These are phyloP conservation scores for Hygrophoropsis aurantiaca DNA, from an alignment of 768 basidiomycete genomes.

Conservation along the genomic window DNA sequence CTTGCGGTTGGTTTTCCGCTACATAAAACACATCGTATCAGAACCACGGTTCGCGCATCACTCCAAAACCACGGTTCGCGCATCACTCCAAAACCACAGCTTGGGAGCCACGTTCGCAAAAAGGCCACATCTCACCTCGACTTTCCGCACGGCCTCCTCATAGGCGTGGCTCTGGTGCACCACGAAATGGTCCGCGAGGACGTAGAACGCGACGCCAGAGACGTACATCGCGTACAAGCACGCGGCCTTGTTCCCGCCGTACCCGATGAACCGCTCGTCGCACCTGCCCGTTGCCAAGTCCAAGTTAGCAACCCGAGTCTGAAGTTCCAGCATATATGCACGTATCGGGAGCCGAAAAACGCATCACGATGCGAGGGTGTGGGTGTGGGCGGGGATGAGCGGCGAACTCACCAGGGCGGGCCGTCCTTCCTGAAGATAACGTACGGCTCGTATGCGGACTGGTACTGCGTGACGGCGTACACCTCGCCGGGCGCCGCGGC, in stretches of 20 bases:
- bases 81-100: not conserved
- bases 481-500: slow-evolving; percentile 59
- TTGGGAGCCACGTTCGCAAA: not conserved
- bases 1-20: slow-evolving; percentile 77
- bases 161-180: slow-evolving; percentile 86
- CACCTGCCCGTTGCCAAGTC: slow-evolving; percentile 53
- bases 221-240: slow-evolving; percentile 91
- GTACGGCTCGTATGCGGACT: slow-evolving; percentile 87
- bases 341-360: too few species aligned
- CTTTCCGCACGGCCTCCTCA: slow-evolving; percentile 69
- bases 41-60: not conserved
- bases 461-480: slow-evolving; percentile 76
- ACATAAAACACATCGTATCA: not conserved
- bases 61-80: not conserved
- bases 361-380: too few species aligned
- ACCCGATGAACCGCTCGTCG: slow-evolving; percentile 88
- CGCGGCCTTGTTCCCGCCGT: slow-evolving; percentile 91
- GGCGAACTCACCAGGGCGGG: slow-evolving; percentile 61
- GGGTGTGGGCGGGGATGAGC: slow-evolving; percentile 1
- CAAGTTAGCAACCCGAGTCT: too few species aligned
- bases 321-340: too few species aligned
- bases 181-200: slow-evolving; percentile 84
- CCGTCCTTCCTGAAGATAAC: slow-evolving; percentile 77
- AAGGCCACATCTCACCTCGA: slow-evolving; percentile 49
- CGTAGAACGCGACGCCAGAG: slow-evolving; percentile 80